Conservation (phyloP, 164 flowering plant genomes). For the Pachysandra terminalis region DNA sequence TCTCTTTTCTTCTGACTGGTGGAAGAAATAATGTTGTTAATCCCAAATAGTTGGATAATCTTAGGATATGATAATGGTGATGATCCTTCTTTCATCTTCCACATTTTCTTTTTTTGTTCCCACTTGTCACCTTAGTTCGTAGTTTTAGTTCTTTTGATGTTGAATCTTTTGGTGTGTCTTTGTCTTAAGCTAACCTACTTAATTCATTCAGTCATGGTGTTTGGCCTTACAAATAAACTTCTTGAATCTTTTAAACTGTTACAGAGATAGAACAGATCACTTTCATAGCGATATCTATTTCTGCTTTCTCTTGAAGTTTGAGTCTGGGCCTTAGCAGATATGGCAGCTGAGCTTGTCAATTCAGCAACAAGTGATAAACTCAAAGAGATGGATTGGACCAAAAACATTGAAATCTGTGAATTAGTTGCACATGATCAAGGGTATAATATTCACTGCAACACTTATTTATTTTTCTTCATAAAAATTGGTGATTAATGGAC, state of each 20-base stretch:
- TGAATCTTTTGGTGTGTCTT: background rate
- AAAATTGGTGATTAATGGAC: background rate
- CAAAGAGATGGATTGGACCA: conserved; percentile 80
- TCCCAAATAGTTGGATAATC: too few species aligned
- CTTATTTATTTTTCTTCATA: background rate
- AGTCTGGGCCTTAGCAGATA: conserved; percentile 12
- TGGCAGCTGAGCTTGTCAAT: conserved; percentile 87
- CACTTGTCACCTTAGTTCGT: background rate
- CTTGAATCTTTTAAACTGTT: background rate
- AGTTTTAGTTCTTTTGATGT: too few species aligned
- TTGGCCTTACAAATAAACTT: background rate
- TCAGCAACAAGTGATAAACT: conserved; percentile 85
- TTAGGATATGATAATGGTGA: too few species aligned
- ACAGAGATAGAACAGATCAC: background rate
- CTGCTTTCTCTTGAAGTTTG: conserved; percentile 7
- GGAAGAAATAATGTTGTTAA: too few species aligned
- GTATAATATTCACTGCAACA: conserved; percentile 25
- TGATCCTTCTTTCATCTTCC: background rate
- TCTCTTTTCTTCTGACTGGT: too few species aligned
- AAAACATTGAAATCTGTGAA: conserved; percentile 88
- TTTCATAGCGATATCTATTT: background rate
- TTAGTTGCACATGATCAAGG: conserved; percentile 66
- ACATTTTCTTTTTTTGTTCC: background rate
- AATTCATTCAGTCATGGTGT: background rate
- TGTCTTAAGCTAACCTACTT: too few species aligned